These are phyloP conservation scores for Holtermanniella nyarrowii DNA, from an alignment of 768 basidiomycete genomes.

Conservation along the genomic window DNA sequence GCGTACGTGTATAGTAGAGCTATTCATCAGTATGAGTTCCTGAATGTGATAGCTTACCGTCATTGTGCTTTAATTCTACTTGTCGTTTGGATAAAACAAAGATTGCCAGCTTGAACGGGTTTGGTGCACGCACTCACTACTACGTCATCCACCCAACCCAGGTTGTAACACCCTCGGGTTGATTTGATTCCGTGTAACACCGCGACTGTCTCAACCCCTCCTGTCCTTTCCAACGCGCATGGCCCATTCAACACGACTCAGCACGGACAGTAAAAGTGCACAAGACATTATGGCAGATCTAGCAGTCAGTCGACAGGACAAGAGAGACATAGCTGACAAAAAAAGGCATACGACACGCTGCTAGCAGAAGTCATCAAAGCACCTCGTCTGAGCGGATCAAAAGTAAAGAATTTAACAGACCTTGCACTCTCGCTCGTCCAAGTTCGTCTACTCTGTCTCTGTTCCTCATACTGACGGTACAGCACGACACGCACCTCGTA, in stretches of 20 bases:
- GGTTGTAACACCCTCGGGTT: no score
- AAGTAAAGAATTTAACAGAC: conserved; percentile 66
- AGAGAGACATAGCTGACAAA: background rate
- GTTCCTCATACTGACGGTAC: background rate
- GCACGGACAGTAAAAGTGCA: no score
- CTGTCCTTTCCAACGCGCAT: no score
- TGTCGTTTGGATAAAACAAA: no score
- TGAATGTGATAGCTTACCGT: conserved; percentile 2
- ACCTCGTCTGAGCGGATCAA: conserved; percentile 76
- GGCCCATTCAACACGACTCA: no score
- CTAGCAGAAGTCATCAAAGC: conserved; percentile 72
- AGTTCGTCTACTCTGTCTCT: conserved; percentile 45
- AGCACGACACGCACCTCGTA: conserved; percentile 81
- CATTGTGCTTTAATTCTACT: no score
- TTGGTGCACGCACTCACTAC: no score
- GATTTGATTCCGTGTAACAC: no score
- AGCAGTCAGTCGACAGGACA: background rate
- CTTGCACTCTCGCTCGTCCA: conserved; percentile 66
- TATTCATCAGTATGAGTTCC: conserved; percentile 1
- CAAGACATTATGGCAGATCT: background rate
- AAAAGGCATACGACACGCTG: conserved; percentile 66
- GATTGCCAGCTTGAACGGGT: no score
- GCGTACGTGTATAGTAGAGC: conserved; percentile 37
- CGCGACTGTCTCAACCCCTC: no score
- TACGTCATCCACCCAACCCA: no score